Base-by-base conservation (phyloP, 441 rosid genomes). In the Eugenia klotzschiana region DNA sequence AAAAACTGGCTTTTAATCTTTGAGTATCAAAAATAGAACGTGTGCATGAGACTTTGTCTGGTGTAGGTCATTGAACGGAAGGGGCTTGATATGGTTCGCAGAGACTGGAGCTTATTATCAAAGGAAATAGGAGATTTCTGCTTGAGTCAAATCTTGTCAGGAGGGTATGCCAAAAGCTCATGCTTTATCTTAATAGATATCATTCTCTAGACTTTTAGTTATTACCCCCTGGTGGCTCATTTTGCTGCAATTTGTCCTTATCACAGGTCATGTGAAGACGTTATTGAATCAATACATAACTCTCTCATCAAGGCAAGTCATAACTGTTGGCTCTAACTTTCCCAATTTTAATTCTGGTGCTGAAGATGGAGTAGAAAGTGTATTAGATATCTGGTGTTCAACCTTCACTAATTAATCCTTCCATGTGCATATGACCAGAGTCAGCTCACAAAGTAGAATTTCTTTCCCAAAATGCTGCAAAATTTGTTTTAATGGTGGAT, bases 1-100 rank as follows among this genome's bases (percentile, higher is more conserved):
- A 52, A 57, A 81, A 57, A 29, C 46, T 85, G 72, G 49, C 74
- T 41, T 80, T 83, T 49, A 49, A 25, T 52, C 22, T 49, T 1
- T 49, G 55, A 13, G 25, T 49, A 25, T 18, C 16, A 43, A 51
- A 79, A 51, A 12, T 51, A 51, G 8, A 49, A n/a, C 26, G 15
- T 15, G 55, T 43, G 16, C n/a, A 15, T 80, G 83, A 79, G 60
- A 82, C 72, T 80, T 60, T 86, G 85, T 60, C 55, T 82, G 79
- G 82, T 88, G 86, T 91, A 97, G 99, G 94, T 94, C 73, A 95
- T 93, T 90, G 98, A 97, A 87, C 93, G 98, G 77, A 97, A 97
- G 89, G 99, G 99, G 83, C 96, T 97, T 84, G 99, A 97, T 91
- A 95, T 94, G 98, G 99, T 97, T 89, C 95, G 98, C 82, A 95